Conservation (phyloP, 306 rosid species). For the Acacia confusa region DNA sequence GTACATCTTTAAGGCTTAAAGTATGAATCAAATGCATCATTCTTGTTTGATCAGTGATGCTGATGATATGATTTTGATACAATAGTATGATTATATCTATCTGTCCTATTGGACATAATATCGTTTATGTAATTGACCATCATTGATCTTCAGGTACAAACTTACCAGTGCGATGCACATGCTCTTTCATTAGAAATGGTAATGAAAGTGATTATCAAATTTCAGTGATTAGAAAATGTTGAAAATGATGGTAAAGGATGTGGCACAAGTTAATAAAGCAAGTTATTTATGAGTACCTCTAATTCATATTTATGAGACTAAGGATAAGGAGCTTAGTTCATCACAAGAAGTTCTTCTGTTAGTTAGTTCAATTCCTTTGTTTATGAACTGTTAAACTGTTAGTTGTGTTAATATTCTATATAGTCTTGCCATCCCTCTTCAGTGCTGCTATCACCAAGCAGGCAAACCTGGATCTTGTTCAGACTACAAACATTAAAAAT, state of each 20-base stretch:
- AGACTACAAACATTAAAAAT: too few species aligned
- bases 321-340: neutral
- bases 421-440: too few species aligned
- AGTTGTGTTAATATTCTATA: too few species aligned
- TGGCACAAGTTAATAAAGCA: too few species aligned
- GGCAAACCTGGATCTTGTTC: too few species aligned
- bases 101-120: neutral
- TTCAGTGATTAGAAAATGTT: too few species aligned
- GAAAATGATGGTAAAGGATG: too few species aligned
- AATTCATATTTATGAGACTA: neutral
- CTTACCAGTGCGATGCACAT: too few species aligned
- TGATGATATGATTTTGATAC: slow-evolving; percentile 19
- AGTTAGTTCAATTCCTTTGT: neutral
- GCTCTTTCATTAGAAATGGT: too few species aligned
- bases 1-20: neutral
- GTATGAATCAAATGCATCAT: neutral
- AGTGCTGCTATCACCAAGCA: too few species aligned
- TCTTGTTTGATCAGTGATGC: slow-evolving; percentile 12
- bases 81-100: neutral
- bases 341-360: neutral
- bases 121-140: neutral
- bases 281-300: too few species aligned
- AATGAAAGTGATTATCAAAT: too few species aligned
- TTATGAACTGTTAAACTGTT: neutral
- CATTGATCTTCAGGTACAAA: neutral